Evolutionary conservation across 176 grass and related monocot species (phyloP).

Genomic region (Hsuehochloa calcarea): DNA sequence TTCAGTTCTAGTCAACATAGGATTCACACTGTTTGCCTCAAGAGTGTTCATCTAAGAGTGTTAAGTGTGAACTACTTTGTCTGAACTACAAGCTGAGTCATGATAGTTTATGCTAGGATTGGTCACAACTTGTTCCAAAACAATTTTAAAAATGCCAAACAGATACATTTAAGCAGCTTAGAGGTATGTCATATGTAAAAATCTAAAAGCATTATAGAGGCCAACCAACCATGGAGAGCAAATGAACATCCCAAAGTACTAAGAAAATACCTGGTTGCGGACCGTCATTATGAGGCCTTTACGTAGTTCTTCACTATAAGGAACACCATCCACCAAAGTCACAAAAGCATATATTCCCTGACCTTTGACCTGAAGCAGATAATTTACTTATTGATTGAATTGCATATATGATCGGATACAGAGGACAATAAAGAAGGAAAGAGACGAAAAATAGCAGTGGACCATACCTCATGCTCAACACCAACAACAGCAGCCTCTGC

Average conservation of each 20-base stretch:
- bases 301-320: constrained; percentile 75
- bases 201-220: not conserved
- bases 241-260: not conserved
- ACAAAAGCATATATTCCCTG: constrained; percentile 98
- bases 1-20: not conserved
- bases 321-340: constrained; percentile 76
- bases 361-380: constrained; percentile 71
- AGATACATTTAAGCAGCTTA: constrained; percentile 1
- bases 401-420: not conserved
- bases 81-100: not conserved
- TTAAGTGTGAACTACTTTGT: not conserved
- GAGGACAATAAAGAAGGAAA: not conserved
- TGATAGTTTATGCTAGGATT: not conserved
- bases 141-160: not conserved
- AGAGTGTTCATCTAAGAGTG: constrained; percentile 12
- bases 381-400: constrained; percentile 17
- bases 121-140: not conserved
- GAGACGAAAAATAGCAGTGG: not conserved
- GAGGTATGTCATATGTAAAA: not conserved
- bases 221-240: not conserved
- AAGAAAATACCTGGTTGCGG: constrained; percentile 67
- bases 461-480: constrained; percentile 91
- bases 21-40: not conserved
- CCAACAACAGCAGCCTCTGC: constrained; percentile 93
- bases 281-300: constrained; percentile 75